Base-by-base conservation (phyloP, 2,329 filamentous ascomycete genomes). In the Ceratocystis diversiconidia region DNA sequence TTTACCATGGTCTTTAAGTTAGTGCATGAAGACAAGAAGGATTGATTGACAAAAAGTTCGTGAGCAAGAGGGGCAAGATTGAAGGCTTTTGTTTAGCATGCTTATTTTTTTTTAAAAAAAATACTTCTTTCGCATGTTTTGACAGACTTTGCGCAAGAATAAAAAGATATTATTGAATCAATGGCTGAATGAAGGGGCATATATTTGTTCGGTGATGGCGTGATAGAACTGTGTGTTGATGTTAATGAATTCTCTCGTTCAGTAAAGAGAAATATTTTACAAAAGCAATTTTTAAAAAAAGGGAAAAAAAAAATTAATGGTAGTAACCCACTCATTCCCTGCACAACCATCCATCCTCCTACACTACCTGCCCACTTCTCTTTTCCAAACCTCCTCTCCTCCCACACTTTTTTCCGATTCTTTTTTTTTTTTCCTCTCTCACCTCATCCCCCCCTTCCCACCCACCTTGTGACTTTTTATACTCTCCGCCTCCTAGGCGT, bases 401-500 rank as follows among this genome's bases (percentile, higher is more conserved):
- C 61, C 64, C 63, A 62, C 64, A 60, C 64, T 65, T 61, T 65
- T 41, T 62, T 65, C 61, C 43, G 28, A 59, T 66, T 61, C 55
- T 64, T 55, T 59, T 50, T 61, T 66, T 66, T 65, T 63, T 66
- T 52, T 61, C 63, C 62, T 55, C 50, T 68, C 65, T 61, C 65
- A 55, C 62, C 62, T 64, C 63, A 64, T 63, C 65, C 64, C 66
- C 55, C 65, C 65, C 59, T 46, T 61, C 66, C 55, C 63, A 60
- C 63, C 57, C 66, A 67, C 66, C 66, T 67, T 67, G 66, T 67
- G 66, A 67, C 63, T 67, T 67, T 67, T 67, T 67, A 65, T 62
- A 65, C 66, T 65, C 60, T 65, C 66, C 66, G 66, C 66, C 66
- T 67, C 62, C 62, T 67, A 67, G 66, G 66, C 66, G 66, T 67